phyloP scores from a whole-genome alignment of 305 asterid genomes.

The Fraxinus velutina region DNA sequence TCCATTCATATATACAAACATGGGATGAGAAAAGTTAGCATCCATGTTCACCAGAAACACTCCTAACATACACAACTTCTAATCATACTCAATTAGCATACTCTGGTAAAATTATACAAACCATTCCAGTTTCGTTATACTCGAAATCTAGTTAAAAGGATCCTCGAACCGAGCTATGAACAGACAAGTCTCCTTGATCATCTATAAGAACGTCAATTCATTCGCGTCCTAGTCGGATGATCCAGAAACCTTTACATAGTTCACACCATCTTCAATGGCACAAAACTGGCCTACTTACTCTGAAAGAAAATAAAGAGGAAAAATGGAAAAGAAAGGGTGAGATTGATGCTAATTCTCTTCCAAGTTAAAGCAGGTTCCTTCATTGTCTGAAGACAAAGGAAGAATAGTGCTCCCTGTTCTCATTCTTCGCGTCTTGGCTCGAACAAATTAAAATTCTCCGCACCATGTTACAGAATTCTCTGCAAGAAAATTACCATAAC shows the following conservation, averaged over 20 bases:
- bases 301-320: neutral
- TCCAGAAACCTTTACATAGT: neutral
- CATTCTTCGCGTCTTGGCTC: constrained; percentile 80
- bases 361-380: constrained; percentile 29
- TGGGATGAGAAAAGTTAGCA: constrained; percentile 28
- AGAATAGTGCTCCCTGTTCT: constrained; percentile 46
- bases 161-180: neutral
- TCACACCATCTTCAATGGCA: neutral
- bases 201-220: neutral
- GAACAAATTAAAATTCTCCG: constrained; percentile 66
- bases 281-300: neutral
- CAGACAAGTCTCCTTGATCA: neutral
- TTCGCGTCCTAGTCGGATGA: neutral
- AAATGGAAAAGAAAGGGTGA: neutral
- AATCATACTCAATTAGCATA: constrained; percentile 24
- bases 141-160: neutral
- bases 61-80: constrained; percentile 30
- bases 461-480: constrained; percentile 84
- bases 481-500: constrained; percentile 30
- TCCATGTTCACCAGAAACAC: constrained; percentile 26
- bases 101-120: neutral
- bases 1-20: constrained; percentile 25
- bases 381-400: constrained; percentile 38
- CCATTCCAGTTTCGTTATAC: neutral
- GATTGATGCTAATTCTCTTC: constrained; percentile 4